phyloP scores from a whole-genome alignment of 2,329 filamentous ascomycete species.

The Juglanconis sp. region DNA sequence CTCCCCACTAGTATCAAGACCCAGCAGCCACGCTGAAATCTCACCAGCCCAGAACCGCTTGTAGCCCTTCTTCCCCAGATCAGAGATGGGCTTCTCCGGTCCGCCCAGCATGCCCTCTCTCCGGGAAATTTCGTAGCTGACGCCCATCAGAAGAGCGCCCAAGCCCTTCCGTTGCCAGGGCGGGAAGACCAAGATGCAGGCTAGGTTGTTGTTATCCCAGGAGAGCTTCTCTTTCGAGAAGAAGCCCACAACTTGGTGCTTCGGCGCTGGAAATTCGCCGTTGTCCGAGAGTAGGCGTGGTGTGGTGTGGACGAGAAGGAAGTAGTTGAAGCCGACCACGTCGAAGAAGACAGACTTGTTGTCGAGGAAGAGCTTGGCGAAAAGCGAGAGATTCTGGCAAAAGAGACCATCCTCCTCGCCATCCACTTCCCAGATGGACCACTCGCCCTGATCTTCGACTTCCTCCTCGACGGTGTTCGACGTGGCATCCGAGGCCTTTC shows the following conservation, averaged over 20 bases:
- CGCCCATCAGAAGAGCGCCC: conserved; percentile 83
- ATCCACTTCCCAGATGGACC: conserved; percentile 89
- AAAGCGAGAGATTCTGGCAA: conserved; percentile 91
- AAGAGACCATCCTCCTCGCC: conserved; percentile 84
- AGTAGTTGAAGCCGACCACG: conserved; percentile 90
- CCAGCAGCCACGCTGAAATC: conserved; percentile 67
- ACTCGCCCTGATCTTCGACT: conserved; percentile 62
- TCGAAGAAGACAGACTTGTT: conserved; percentile 99
- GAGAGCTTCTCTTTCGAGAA: conserved; percentile 99
- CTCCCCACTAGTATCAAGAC: conserved; percentile 33
- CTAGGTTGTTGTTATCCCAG: conserved; percentile 97
- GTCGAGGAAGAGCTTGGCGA: conserved; percentile 95
- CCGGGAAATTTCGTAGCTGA: conserved; percentile 87
- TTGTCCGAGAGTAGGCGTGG: conserved; percentile 23
- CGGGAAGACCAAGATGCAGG: conserved; percentile 93
- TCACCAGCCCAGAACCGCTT: conserved; percentile 82
- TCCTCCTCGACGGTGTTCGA: conserved; percentile 38
- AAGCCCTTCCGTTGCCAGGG: conserved; percentile 92
- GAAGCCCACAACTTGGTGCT: conserved; percentile 77
- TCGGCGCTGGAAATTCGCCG: conserved; percentile 19
- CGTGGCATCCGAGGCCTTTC: conserved; percentile 30
- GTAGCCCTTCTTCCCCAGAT: conserved; percentile 80
- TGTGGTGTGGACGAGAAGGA: conserved; percentile 77
- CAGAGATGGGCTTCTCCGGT: conserved; percentile 89
- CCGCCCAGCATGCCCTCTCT: conserved; percentile 82